Evolutionary conservation across 352 stramenopile species (phyloP), one percentile per base, ranked within the genome.

Genomic region (Pythium dissotocum): DNA sequence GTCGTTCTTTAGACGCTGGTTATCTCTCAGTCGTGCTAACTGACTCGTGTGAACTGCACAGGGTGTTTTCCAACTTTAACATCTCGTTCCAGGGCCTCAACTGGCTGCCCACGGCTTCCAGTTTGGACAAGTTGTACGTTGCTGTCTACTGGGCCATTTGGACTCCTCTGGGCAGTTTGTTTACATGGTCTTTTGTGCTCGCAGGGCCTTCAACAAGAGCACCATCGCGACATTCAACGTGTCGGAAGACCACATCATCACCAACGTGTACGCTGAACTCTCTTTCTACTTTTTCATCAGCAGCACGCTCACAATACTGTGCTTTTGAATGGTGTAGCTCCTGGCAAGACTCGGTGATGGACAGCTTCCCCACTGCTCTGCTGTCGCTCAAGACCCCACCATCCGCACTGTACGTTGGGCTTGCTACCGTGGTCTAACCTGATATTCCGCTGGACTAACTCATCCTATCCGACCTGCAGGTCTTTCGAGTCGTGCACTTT

Each of bases 191-290:
- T 24, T 24, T 60, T 57, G 32, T 30, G 28, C 28, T 30, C 4
- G 1, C 56, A 90, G 82, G 55, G 72, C 80, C 9, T 82, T 91
- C 63, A 76, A 85, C 30, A 49, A 65, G 7, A 67, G 71, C 10
- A 77, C 67, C 14, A 71, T 89, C 40, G 48, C 73, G 3, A 70
- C 56, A 0, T 85, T 91, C 58, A 48, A 56, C 67, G 65, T 49
- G 44, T 86, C 33, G 65, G 72, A 56, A 10, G 65, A 70, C 5
- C 70, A 67, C 18, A 76, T 59, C n/a, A 77, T 89, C 53, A 40
- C 77, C 13, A 62, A 83, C 42, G 65, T 78, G 73, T 83, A 69
- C 58, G 76, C 75, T 24, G 6, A 38, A 33, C 35, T 26, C n/a
- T 28, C 33, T 24, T 13, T 13, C 3, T 60, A 46, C 21, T 24